A percentile compares a stretch with the other conserved stretches of the same genome.
phyloP scores from a whole-genome alignment of 1,284 basidiomycete genomes.

The Leccinum pachyderme region DNA sequence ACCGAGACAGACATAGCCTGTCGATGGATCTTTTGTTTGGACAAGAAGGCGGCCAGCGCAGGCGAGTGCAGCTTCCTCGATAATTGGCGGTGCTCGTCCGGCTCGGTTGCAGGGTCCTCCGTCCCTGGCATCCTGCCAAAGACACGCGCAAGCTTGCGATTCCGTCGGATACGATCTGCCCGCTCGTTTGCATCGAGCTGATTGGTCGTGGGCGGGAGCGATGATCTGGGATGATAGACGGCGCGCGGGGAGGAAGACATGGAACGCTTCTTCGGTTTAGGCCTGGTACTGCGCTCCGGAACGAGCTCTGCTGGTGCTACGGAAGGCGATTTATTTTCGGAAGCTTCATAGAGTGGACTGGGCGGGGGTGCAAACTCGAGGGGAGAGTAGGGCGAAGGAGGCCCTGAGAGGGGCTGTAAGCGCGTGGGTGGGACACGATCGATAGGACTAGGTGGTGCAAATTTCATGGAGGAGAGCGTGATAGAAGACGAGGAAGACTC shows the following conservation, averaged over 20 bases:
- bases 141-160: constrained; percentile 74
- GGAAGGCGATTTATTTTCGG: constrained; percentile 41
- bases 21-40: constrained; percentile 36
- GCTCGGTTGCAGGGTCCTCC: constrained; percentile 35
- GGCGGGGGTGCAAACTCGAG: constrained; percentile 30
- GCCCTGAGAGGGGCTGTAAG: constrained; percentile 19
- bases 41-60: constrained; percentile 25
- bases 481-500: constrained; percentile 13
- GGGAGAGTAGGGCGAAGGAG: constrained; percentile 28
- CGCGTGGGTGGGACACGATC: constrained; percentile 3
- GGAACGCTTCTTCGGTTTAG: constrained; percentile 25
- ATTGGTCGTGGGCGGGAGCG: constrained; percentile 61
- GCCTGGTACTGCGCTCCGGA: constrained; percentile 23
- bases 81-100: constrained; percentile 19
- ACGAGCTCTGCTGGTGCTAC: constrained; percentile 33
- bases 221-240: constrained; percentile 10
- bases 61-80: constrained; percentile 26
- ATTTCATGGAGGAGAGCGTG: constrained; percentile 27
- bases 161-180: constrained; percentile 67
- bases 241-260: constrained; percentile 27
- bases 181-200: constrained; percentile 64
- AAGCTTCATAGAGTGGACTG: constrained; percentile 21
- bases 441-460: constrained; percentile 31
- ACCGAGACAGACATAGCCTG: constrained; percentile 44
- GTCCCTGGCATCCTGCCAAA: constrained; percentile 65